phyloP scores from a whole-genome alignment of 495 filamentous ascomycete genomes.

The Talaromyces thailandensis region DNA sequence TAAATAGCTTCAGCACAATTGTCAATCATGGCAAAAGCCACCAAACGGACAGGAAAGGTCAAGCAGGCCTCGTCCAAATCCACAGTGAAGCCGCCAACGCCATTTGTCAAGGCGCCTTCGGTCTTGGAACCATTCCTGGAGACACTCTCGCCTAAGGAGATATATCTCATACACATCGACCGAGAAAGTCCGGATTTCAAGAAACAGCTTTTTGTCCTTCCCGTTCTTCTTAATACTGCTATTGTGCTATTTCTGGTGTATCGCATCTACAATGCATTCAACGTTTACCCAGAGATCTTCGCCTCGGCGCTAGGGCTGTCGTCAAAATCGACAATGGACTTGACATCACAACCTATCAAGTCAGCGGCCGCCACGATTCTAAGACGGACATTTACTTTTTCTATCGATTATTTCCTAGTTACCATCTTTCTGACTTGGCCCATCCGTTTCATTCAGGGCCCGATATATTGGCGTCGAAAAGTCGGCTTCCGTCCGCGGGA shows the following conservation, averaged over 20 bases:
- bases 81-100: slow-evolving; percentile 37
- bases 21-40: slow-evolving; percentile 31
- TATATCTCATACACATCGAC: slow-evolving; percentile 80
- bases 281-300: slow-evolving; percentile 58
- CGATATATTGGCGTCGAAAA: slow-evolving; percentile 58
- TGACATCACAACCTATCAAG: slow-evolving; percentile 36
- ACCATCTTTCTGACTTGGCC: slow-evolving; percentile 70
- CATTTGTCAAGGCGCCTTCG: slow-evolving; percentile 54
- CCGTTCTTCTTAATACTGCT: slow-evolving; percentile 56
- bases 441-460: slow-evolving; percentile 55
- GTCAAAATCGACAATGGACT: slow-evolving; percentile 50
- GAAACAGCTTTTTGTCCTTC: slow-evolving; percentile 65
- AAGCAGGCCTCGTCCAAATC: slow-evolving; percentile 6
- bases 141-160: slow-evolving; percentile 48
- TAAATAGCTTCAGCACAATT: neutral
- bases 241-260: slow-evolving; percentile 50
- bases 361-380: slow-evolving; percentile 40
- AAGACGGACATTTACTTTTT: slow-evolving; percentile 48
- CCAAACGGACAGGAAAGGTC: slow-evolving; percentile 16
- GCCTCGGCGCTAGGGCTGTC: slow-evolving; percentile 49
- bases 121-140: slow-evolving; percentile 51
- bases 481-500: slow-evolving; percentile 63
- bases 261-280: slow-evolving; percentile 50
- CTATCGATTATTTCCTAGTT: slow-evolving; percentile 62
- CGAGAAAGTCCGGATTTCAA: slow-evolving; percentile 53